Conservation (phyloP, 192 early-diverging fungal species). For the Neocallimastix lanati region DNA sequence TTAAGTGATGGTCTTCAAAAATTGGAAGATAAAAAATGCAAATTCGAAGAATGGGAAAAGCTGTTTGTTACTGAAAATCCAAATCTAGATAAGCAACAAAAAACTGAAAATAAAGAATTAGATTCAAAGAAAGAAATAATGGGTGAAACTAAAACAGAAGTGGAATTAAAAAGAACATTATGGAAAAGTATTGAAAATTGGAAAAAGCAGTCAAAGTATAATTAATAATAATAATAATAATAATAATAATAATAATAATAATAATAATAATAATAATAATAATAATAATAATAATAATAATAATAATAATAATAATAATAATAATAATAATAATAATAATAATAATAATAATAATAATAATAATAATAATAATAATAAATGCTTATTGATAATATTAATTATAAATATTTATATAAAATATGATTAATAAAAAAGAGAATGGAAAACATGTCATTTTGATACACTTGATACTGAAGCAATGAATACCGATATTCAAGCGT, state of each 20-base stretch:
- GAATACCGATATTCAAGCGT: constrained; percentile 22
- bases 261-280: no score
- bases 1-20: constrained; percentile 14
- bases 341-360: no score
- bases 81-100: constrained; percentile 1
- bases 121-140: constrained; percentile 16
- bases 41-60: constrained; percentile 27
- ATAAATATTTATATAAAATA: no score
- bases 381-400: no score
- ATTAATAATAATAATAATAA: no score
- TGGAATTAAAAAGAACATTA: constrained; percentile 34
- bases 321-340: no score
- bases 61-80: constrained; percentile 25
- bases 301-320: no score
- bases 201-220: constrained; percentile 25
- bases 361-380: no score
- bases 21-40: constrained; percentile 17
- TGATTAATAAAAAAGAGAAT: constrained; percentile 20
- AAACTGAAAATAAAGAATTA: constrained; percentile 3
- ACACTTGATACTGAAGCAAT: constrained; percentile 33
- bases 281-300: no score
- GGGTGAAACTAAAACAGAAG: constrained; percentile 30
- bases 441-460: constrained; percentile 26
- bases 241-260: no score
- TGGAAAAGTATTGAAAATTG: constrained; percentile 35